phyloP scores from a whole-genome alignment of 1,284 basidiomycete species.

The Mycena citricolor region DNA sequence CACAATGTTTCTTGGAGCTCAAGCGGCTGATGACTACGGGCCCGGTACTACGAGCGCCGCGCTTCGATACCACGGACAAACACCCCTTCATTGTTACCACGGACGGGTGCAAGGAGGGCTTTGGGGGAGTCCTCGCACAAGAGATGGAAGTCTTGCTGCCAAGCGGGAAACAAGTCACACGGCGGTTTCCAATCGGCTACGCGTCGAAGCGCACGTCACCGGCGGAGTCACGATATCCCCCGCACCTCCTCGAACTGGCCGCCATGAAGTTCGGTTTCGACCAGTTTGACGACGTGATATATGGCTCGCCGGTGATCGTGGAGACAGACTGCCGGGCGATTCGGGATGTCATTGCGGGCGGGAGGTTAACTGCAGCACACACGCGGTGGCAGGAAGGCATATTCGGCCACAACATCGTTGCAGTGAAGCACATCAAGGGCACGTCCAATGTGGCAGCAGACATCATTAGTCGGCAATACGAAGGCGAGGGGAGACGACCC shows the following conservation, averaged over 20 bases:
- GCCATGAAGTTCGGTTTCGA: conserved; percentile 32
- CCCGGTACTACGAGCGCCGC: conserved; percentile 29
- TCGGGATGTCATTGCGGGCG: conserved; percentile 20
- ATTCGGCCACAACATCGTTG: conserved; percentile 26
- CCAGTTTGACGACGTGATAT: conserved; percentile 30
- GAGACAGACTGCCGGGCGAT: conserved; percentile 35
- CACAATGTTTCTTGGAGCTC: conserved; percentile 28
- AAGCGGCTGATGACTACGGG: conserved; percentile 30
- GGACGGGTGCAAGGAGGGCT: conserved; percentile 33
- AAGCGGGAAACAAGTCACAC: conserved; percentile 21
- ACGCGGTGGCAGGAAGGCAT: conserved; percentile 30
- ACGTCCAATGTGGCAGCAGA: conserved; percentile 8
- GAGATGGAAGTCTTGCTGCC: conserved; percentile 21
- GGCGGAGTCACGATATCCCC: conserved; percentile 31
- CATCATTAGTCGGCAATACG: conserved; percentile 3
- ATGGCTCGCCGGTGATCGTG: conserved; percentile 28
- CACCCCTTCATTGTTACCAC: conserved; percentile 33
- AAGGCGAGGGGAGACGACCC: background rate
- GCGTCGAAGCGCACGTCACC: conserved; percentile 31
- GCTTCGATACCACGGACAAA: conserved; percentile 27
- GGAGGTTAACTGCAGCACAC: conserved; percentile 26
- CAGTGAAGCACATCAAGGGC: conserved; percentile 24
- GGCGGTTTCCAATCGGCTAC: conserved; percentile 30
- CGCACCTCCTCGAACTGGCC: conserved; percentile 33
- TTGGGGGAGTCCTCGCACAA: conserved; percentile 33